Base-by-base conservation (phyloP, 2,329 filamentous ascomycete genomes). In the Cladophialophora yegresii region DNA sequence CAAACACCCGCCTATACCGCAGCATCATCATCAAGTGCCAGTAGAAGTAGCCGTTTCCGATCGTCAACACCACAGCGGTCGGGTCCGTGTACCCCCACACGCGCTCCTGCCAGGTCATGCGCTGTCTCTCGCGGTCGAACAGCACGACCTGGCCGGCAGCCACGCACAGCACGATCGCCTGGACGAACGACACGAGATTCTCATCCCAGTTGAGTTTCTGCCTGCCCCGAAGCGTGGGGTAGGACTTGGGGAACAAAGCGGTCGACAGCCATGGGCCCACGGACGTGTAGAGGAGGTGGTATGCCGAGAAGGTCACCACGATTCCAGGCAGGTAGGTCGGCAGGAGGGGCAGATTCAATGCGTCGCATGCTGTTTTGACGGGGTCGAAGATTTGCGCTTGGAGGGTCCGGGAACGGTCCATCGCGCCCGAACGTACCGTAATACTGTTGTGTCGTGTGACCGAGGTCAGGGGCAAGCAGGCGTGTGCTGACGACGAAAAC, bases 1-100 rank as follows among this genome's bases (percentile, higher is more conserved):
- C 55, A 49, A 58, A 58, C 13, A 49, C 40, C 2, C 45, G 26
- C 26, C 43, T 36, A 13, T 58, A 26, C 23, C 55, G 20, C 12
- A 56, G 20, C 54, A 58, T 49, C 55, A 58, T 58, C 16, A 30
- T 47, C 26, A 58, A 32, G 30, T 58, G 55, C 55, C 55, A 58
- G 43, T 30, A 58, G 40, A 58, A 49, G 36, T 58, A 49, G 26
- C 43, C 43, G 40, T 58, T 58, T 4, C 30, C 55, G 13, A 45
- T n/a, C 13, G 26, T 45, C 13, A 47, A 16, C 10, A 49, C 55
- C 16, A 49, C 36, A 2, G 55, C 55, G 2, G 22, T 47, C 1
- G 55, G 55, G 16, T 49, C 55, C n/a, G 55, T 58, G 23, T 47
- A 28, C 4, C 40, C 22, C 55, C 55, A 58, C 22, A 47, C 40